Evolutionary conservation across 1,284 basidiomycete genomes (phyloP).

Genomic region (Sphaerobolus stellatus): DNA sequence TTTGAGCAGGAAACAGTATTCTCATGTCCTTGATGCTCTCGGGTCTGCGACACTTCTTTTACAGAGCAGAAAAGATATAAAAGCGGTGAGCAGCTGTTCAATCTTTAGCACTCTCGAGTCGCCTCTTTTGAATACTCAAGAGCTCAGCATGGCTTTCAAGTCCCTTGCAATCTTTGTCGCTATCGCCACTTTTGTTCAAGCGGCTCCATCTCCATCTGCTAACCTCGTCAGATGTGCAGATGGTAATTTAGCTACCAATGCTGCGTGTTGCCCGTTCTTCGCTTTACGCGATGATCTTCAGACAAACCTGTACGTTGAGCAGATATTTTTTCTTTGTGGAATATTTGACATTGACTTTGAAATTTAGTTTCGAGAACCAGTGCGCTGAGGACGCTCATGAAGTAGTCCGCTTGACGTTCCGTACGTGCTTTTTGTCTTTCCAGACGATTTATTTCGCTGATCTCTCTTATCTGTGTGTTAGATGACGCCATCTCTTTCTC

Average conservation of each 20-base stretch:
- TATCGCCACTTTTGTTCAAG: constrained; percentile 11
- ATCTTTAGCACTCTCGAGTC: no score
- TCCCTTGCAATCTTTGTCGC: constrained; percentile 23
- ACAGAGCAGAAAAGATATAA: no score
- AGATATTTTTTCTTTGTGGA: no score
- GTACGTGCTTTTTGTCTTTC: neutral
- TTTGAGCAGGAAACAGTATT: no score
- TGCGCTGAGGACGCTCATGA: constrained; percentile 2
- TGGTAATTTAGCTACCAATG: constrained; percentile 2
- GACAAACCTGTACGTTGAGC: constrained; percentile 9
- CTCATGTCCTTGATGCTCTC: no score
- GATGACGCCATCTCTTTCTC: constrained; percentile 8
- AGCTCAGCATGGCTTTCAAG: constrained; percentile 33
- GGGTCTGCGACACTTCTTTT: no score
- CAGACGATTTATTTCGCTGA: neutral
- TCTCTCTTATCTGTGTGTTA: neutral
- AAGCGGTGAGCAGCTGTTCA: no score
- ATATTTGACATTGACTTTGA: neutral
- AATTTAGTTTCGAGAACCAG: neutral
- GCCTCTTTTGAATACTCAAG: no score
- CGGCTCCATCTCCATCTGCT: constrained; percentile 15
- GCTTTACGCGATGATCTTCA: constrained; percentile 12
- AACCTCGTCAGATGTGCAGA: neutral
- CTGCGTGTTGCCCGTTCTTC: constrained; percentile 12
- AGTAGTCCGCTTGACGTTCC: neutral